These are phyloP conservation scores for Fraxinus americana DNA, from an alignment of 257 asterid species.

Conservation along the genomic window DNA sequence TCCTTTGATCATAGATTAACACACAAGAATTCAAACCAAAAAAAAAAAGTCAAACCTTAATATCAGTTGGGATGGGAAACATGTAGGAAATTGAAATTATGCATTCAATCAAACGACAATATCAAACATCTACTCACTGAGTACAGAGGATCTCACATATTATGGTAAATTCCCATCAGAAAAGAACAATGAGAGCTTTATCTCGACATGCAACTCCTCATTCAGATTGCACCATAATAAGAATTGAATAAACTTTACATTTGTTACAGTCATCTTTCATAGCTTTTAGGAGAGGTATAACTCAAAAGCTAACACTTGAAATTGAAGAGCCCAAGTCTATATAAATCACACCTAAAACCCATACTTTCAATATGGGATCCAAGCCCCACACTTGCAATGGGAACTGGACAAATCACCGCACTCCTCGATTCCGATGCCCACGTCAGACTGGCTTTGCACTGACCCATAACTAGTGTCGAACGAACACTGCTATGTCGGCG, in stretches of 20 bases:
- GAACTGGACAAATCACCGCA: no score
- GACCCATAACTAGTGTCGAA: no score
- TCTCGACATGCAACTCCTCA: neutral
- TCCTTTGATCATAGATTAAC: conserved; percentile 39
- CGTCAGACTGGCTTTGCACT: no score
- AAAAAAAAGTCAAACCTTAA: neutral
- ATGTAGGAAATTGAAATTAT: neutral
- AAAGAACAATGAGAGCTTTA: neutral
- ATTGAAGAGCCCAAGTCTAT: no score
- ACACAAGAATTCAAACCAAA: conserved; percentile 1
- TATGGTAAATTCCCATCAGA: neutral
- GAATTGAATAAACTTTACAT: neutral
- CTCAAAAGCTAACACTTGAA: no score
- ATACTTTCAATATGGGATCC: no score
- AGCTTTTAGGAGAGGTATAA: no score
- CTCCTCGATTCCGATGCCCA: no score
- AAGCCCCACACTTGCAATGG: no score
- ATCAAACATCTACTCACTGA: neutral
- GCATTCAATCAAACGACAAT: neutral
- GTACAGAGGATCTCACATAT: neutral
- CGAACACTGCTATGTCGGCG: no score
- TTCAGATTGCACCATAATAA: neutral
- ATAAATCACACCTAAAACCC: no score
- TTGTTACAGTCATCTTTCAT: neutral
- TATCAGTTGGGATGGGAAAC: neutral